These are phyloP conservation scores for Avicennia marina DNA, from an alignment of 257 asterid genomes.

Conservation along the genomic window DNA sequence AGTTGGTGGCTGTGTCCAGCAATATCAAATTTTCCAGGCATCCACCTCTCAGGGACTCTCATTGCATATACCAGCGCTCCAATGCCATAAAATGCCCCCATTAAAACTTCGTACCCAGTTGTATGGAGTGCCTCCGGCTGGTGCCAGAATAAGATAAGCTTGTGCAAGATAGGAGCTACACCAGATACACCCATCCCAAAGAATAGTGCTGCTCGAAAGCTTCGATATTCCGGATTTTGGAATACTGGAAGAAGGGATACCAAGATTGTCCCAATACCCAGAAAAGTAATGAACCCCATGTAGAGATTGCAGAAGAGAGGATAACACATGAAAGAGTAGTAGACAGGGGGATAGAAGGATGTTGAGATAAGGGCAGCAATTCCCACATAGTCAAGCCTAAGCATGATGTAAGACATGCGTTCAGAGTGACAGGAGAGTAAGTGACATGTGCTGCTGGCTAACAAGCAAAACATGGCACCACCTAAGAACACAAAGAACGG, in stretches of 20 bases:
- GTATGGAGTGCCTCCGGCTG: constrained; percentile 88
- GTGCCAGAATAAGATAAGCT: constrained; percentile 72
- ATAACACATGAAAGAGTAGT: constrained; percentile 93
- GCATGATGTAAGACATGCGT: constrained; percentile 82
- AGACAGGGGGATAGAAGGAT: constrained; percentile 89
- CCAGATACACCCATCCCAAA: constrained; percentile 91
- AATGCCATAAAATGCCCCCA: constrained; percentile 72
- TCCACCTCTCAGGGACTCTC: constrained; percentile 89
- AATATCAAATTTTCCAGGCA: constrained; percentile 90
- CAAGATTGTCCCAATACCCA: constrained; percentile 62
- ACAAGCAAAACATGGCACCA: constrained; percentile 95
- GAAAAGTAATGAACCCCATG: constrained; percentile 75
- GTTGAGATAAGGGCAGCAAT: constrained; percentile 86
- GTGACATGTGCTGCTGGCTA: constrained; percentile 92
- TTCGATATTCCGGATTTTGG: constrained; percentile 77
- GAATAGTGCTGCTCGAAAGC: constrained; percentile 65
- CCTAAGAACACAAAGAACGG: constrained; percentile 91
- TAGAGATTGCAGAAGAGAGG: constrained; percentile 83
- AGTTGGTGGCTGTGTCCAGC: constrained; percentile 94
- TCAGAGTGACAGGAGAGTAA: constrained; percentile 81
- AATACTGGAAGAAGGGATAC: constrained; percentile 82
- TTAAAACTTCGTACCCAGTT: constrained; percentile 71
- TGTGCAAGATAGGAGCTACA: constrained; percentile 74
- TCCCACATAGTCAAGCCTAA: constrained; percentile 84
- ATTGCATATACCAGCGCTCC: constrained; percentile 80